A percentile compares a stretch with the other conserved stretches of the same genome.
Conservation (phyloP, 768 basidiomycete genomes). For the Mycena rebaudengoi region DNA sequence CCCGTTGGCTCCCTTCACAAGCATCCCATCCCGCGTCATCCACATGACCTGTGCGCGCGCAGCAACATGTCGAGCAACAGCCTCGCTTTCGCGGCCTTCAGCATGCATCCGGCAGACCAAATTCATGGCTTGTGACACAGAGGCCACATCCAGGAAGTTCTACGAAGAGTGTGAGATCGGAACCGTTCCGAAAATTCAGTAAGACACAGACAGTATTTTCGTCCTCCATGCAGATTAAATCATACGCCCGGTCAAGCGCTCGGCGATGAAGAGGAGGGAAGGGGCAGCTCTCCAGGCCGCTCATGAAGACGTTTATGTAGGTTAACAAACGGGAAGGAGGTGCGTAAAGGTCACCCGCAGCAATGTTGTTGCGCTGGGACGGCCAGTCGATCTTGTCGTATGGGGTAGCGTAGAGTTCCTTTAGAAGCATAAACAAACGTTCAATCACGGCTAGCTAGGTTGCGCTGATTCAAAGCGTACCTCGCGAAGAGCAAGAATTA, state of each 20-base stretch:
- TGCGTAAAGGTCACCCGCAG: constrained; percentile 79
- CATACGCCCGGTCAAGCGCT: constrained; percentile 73
- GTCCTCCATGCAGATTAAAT: constrained; percentile 85
- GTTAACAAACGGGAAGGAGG: constrained; percentile 83
- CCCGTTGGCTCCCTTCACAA: constrained; percentile 95
- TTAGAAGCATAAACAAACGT: neutral
- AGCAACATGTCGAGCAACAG: constrained; percentile 76
- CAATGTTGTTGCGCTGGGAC: constrained; percentile 86
- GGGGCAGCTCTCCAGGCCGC: constrained; percentile 74
- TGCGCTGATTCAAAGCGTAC: too few relatives aligned
- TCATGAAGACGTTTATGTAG: constrained; percentile 65
- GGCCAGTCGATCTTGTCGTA: constrained; percentile 91
- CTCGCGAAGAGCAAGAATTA: constrained; percentile 79
- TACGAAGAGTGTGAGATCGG: neutral
- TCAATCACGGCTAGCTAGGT: too few relatives aligned
- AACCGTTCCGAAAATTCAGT: neutral
- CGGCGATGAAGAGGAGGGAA: constrained; percentile 72
- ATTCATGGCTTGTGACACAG: constrained; percentile 97
- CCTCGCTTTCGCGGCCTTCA: constrained; percentile 82
- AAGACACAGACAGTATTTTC: constrained; percentile 77
- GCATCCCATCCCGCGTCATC: constrained; percentile 88
- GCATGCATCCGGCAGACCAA: constrained; percentile 76
- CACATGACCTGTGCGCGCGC: constrained; percentile 94
- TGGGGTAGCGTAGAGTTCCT: constrained; percentile 86
- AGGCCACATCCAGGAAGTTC: constrained; percentile 90